Base-by-base conservation (phyloP, 345 rosid species). In the Euphorbia pulcherrima region DNA sequence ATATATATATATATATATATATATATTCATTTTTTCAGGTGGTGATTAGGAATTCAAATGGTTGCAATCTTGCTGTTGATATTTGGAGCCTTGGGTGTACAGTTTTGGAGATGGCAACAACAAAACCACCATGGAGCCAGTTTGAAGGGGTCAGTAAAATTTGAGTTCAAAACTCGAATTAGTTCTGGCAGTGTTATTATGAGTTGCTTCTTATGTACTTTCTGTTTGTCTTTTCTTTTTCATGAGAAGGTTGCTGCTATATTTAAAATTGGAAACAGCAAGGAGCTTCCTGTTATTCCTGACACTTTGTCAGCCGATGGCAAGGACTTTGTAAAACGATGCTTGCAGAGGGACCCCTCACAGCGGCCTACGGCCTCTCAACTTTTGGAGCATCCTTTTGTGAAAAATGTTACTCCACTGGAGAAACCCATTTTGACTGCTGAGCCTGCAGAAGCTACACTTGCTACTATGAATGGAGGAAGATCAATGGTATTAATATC, bases 61-160 rank as follows among this genome's bases (percentile, higher is more conserved):
- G 91, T 61, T 81, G 87, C 80, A 83, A 80, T 64, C 86, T 86
- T 79, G 89, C 91, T 47, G 95, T 88, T 64, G 95, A 88, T 80
- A 83, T 88, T 69, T 88, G 95, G 95, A 88, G 95, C 74, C 95
- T 86, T 73, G 95, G 95, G 46, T 86, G 95, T 74, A 88, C 92
- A 35, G 91, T 88, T 66, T 78, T 86, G 80, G 95, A 88, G 80
- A 88, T 88, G 95, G 90, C 91, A 51, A 88, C 95, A 44, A 78
- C 91, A 61, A 86, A 88, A 71, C 95, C 95, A 63, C 95, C 95
- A 50, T 88, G 91, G 91, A 86, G 88, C 75, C 91, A 88, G 68
- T 85, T 71, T 74, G 95, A 88, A 75, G 95, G 95, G 88, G 95
- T 88, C 68, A 74, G 84, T 84, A 53, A 74, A 20, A 27, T 57